Conservation (phyloP, 2,329 filamentous ascomycete species). For the Colletotrichum limetticola region DNA sequence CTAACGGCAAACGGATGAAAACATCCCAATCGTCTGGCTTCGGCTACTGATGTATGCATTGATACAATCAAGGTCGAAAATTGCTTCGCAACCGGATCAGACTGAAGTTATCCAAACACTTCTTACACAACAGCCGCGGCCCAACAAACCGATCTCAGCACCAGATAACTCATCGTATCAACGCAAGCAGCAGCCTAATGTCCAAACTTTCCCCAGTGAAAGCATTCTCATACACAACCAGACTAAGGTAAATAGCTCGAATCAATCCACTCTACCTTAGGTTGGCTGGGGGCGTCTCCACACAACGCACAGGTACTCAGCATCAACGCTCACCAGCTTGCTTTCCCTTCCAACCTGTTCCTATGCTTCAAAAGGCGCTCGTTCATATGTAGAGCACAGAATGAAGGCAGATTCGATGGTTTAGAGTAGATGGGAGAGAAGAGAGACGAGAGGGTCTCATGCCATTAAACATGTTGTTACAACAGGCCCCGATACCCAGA, state of each 20-base stretch:
- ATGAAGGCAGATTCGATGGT: background rate
- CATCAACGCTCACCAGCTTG: background rate
- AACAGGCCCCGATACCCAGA: conserved; percentile 5
- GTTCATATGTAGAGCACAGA: background rate
- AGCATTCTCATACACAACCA: background rate
- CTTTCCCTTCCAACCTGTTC: background rate
- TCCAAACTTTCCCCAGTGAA: background rate
- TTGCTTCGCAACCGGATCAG: background rate
- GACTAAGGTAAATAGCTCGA: background rate
- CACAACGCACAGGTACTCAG: no score
- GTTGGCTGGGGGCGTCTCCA: no score
- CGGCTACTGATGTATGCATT: background rate
- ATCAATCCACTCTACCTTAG: no score
- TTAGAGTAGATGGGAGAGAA: conserved; percentile 9
- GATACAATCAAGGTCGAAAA: background rate
- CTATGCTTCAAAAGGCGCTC: background rate
- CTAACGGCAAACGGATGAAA: background rate
- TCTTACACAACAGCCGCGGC: background rate
- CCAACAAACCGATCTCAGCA: background rate
- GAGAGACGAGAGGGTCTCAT: conserved; percentile 33
- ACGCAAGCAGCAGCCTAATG: no score
- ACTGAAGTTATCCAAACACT: background rate
- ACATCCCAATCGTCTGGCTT: background rate
- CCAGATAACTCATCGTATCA: fast-evolving
- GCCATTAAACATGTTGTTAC: conserved; percentile 28